phyloP scores from a whole-genome alignment of 2,329 filamentous ascomycete genomes.

The Diaporthe citrichinensis region DNA sequence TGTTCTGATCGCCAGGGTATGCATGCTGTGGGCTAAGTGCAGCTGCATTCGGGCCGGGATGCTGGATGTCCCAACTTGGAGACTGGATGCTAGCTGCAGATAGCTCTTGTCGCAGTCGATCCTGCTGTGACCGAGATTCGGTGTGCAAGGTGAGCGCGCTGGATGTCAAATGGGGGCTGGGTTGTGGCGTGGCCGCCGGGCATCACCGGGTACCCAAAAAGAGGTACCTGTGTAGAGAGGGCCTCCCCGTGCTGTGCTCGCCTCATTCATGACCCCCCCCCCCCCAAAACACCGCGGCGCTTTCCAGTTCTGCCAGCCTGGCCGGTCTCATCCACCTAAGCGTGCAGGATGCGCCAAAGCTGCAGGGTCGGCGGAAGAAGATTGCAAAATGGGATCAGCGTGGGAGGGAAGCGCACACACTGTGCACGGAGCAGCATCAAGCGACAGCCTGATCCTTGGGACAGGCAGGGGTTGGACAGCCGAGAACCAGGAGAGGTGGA shows the following conservation, averaged over 20 bases:
- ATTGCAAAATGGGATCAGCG: conserved; percentile 18
- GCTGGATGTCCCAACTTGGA: neutral
- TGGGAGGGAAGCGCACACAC: conserved; percentile 7
- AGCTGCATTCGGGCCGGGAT: neutral
- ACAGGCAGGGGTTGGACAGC: conserved; percentile 17
- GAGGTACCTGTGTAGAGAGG: neutral
- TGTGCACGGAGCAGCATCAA: conserved; percentile 17
- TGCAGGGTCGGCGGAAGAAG: neutral
- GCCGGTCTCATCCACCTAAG: neutral
- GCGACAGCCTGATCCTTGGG: conserved; percentile 24
- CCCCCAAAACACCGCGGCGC: neutral
- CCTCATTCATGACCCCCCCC: conserved; percentile 3
- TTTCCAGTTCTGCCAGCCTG: neutral
- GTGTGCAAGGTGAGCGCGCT: conserved; percentile 23
- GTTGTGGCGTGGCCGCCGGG: conserved; percentile 12
- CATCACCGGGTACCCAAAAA: conserved; percentile 9
- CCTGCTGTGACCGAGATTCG: conserved; percentile 24
- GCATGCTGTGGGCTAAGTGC: neutral
- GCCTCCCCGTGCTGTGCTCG: neutral
- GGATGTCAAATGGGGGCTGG: neutral
- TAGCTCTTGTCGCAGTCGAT: conserved; percentile 17
- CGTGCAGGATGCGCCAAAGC: conserved; percentile 14
- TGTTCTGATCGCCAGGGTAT: neutral
- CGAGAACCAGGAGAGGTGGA: conserved; percentile 3
- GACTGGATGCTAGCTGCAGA: conserved; percentile 13